Evolutionary conservation across 1,284 basidiomycete species (phyloP).

Genomic region (Malassezia equina): DNA sequence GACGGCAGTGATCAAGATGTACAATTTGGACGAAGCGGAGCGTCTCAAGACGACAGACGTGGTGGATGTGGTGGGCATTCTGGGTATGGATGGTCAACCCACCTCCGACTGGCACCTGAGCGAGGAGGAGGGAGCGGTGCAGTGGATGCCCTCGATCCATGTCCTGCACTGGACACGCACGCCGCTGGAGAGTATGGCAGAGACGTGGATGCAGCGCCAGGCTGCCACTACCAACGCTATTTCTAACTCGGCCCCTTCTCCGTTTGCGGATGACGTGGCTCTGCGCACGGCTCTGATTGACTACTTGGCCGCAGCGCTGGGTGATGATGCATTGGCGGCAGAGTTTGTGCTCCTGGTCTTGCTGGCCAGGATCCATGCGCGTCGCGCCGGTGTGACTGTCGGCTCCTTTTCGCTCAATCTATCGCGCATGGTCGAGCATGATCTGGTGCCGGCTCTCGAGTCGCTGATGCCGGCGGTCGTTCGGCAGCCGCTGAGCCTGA

Average conservation of each 20-base stretch:
- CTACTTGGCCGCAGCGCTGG: slow-evolving; percentile 23
- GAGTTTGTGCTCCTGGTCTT: slow-evolving; percentile 64
- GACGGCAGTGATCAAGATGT: slow-evolving; percentile 16
- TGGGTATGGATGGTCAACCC: slow-evolving; percentile 22
- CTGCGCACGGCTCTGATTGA: slow-evolving; percentile 20
- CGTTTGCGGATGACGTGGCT: slow-evolving; percentile 3
- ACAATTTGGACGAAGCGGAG: slow-evolving; percentile 34
- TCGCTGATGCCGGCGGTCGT: slow-evolving; percentile 55
- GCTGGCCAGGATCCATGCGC: slow-evolving; percentile 63
- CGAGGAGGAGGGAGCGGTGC: not conserved
- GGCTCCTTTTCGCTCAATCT: slow-evolving; percentile 57
- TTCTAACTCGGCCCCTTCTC: not conserved
- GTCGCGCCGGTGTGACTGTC: slow-evolving; percentile 60
- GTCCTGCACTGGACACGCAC: slow-evolving; percentile 21
- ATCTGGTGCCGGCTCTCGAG: slow-evolving; percentile 53
- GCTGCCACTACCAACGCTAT: not conserved
- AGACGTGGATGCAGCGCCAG: not conserved
- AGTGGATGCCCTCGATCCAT: slow-evolving; percentile 30
- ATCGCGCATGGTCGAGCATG: slow-evolving; percentile 50
- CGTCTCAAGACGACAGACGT: slow-evolving; percentile 36
- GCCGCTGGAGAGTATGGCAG: not conserved
- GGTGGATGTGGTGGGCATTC: slow-evolving; percentile 37
- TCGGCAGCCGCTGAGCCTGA: slow-evolving; percentile 50
- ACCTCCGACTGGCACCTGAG: slow-evolving; percentile 26
- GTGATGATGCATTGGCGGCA: slow-evolving; percentile 53